Evolutionary conservation across 768 basidiomycete species (phyloP), one percentile per base, ranked within the genome.

Genomic region (Leccinum subtestaceum): DNA sequence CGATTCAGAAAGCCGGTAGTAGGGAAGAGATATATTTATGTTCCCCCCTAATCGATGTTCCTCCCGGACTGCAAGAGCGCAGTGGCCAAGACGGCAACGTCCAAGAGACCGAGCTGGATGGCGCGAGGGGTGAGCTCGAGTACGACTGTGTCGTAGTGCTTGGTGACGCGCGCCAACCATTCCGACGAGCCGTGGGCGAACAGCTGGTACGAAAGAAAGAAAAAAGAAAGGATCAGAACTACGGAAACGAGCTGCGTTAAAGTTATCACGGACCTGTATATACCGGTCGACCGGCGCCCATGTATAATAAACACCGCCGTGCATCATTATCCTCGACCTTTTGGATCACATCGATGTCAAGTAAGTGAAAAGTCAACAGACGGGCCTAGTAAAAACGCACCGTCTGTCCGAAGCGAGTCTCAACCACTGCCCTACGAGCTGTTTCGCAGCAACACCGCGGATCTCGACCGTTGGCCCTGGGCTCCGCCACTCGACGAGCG

Each of bases 1-100:
- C 34, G 13, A 29, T 29, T 29, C 8, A 29, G 29, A 36, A 40
- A 7, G 38, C 17, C 9, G 1, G 38, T 12, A 12, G 5, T 12
- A 12, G 32, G 32, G 32, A 12, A 32, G 38, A 17, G 1, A 40
- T 5, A 40, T 17, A 8, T 40, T 5, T 17, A 15, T 36, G 13
- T 36, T 34, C 13, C 34, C 23, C 29, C 25, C 52, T 71, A 88
- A 62, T 87, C 87, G 23, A 89, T 82, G 70, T 76, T 82, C 56
- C 79, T 81, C n/a, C 87, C 87, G 52, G 77, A 84, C 58, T 82
- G 83, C 47, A 88, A 74, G 23, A 88, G 73, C 5, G 83, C 63
- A 0, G 83, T 77, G 0, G 83, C 84, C 10, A 83, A 75, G 27
- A 87, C 66, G 57, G 76, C 70, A 8, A 76, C 67, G 23, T 87